Conservation (phyloP, 345 rosid species). For the Salix koriyanagi region DNA sequence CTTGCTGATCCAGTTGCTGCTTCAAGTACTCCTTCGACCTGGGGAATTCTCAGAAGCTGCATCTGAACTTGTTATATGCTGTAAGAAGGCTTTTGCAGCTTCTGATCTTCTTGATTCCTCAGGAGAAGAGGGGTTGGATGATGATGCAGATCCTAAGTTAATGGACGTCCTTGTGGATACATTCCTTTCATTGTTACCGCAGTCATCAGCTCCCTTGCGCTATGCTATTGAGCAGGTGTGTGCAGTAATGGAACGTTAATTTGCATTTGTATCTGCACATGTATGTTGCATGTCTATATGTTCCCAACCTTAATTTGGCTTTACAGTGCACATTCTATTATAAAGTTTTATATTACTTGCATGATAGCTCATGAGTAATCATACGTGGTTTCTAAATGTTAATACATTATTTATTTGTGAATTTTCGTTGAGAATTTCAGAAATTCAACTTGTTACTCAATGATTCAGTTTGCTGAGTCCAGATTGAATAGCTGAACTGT, state of each 20-base stretch:
- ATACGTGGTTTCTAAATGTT: neutral
- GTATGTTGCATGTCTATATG: neutral
- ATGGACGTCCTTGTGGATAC: constrained; percentile 92
- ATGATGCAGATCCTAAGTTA: constrained; percentile 57
- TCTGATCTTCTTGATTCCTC: constrained; percentile 47
- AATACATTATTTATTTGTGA: neutral
- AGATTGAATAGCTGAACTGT: neutral
- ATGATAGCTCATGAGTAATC: neutral
- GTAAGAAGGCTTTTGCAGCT: constrained; percentile 67
- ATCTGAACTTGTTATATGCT: constrained; percentile 80
- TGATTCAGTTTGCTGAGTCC: neutral
- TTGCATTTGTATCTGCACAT: neutral
- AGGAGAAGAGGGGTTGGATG: constrained; percentile 59
- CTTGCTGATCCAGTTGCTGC: constrained; percentile 75
- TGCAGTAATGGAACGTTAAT: neutral
- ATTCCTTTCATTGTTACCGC: constrained; percentile 78
- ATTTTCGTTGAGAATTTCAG: neutral
- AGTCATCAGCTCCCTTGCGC: constrained; percentile 85
- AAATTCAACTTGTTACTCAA: neutral
- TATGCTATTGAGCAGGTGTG: constrained; percentile 85
- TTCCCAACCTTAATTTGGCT: neutral
- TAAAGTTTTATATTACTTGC: neutral
- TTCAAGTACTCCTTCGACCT: constrained; percentile 85
- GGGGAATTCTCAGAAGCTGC: constrained; percentile 73
- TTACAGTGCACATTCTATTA: neutral